Base-by-base conservation (phyloP, 495 filamentous ascomycete species). In the Talaromyces proteolyticus region DNA sequence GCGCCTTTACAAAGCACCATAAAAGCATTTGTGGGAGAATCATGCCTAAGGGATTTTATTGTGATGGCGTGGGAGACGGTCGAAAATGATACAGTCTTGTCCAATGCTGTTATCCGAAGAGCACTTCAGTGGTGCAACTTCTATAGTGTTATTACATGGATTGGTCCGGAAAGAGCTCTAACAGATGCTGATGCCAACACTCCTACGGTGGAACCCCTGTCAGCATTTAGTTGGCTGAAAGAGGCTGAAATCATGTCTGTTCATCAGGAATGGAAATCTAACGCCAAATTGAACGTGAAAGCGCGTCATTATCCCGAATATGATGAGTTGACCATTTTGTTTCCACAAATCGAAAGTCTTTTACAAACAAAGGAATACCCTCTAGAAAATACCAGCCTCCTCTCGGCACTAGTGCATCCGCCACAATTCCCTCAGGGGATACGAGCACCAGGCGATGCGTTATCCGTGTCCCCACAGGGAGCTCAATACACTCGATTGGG, bases 161-260 rank as follows among this genome's bases (percentile, higher is more conserved):
- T 81, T 44, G 70, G 75, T 7, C 42, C 68, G 16, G 56, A 64
- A 22, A 58, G 66, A 14, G 70, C 77, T 8, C 57, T 81, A 10
- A 53, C 53, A 14, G 59, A 78, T 53, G 63, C 71, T 12, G 51
- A 56, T 6, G 44, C 69, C 6, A 68, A 70, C 38, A 55, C 53
- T n/a, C 60, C 63, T 4, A 62, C 57, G 6, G 44, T 58, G 2
- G 67, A 78, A 52, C 76, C 74, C 7, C 67, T 80, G 1, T 70
- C 73, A 12, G 71, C 77, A 16, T 80, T 82, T 53, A 66, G 75
- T 36, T 82, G 79, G 79, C 58, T 82, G 48, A 80, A 80, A 51
- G 68, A 77, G 45, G 57, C 69, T 1, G 65, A 71, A 21, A 63
- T 77, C 21, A 80, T 80, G 68, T 67, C 66, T 44, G 45, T 66